Percentiles rank a stretch among this genome's conserved stretches.
phyloP scores from a whole-genome alignment of 2,329 filamentous ascomycete species.

The Aspergillus sp. region DNA sequence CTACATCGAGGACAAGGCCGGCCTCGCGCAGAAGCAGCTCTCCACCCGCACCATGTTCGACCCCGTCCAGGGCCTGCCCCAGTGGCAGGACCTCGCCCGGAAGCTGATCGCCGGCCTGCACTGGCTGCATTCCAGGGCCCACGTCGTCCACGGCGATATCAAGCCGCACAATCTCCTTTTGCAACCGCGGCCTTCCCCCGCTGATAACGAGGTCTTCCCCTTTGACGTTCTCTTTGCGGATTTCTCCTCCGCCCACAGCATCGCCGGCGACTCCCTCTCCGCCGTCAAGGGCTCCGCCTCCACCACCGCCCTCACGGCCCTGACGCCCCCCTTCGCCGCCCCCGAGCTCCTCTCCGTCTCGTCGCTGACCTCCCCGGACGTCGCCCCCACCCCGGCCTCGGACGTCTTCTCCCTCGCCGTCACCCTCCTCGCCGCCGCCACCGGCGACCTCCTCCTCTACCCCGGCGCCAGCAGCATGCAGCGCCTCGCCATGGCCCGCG shows the following conservation, averaged over 20 bases:
- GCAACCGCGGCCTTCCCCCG: conserved; percentile 15
- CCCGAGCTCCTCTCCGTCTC: conserved; percentile 42
- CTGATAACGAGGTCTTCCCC: conserved; percentile 24
- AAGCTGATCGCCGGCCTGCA: conserved; percentile 41
- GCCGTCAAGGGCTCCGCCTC: conserved; percentile 16
- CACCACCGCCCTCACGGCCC: conserved; percentile 33
- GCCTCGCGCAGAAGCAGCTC: conserved; percentile 25
- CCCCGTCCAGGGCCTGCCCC: conserved; percentile 40
- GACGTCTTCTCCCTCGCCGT: conserved; percentile 49
- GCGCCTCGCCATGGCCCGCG: conserved; percentile 43
- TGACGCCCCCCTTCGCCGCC: conserved; percentile 47
- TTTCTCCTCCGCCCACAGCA: conserved; percentile 42
- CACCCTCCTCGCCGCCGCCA: conserved; percentile 45
- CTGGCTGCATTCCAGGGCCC: conserved; percentile 44
- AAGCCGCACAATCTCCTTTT: conserved; percentile 49
- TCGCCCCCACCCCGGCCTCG: conserved; percentile 37
- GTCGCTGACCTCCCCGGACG: conserved; percentile 34
- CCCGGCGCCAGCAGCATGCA: conserved; percentile 39
- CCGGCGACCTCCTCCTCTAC: conserved; percentile 46
- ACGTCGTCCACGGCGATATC: conserved; percentile 49
- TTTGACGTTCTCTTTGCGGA: conserved; percentile 45
- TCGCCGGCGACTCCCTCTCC: conserved; percentile 4
- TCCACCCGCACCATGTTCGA: conserved; percentile 46
- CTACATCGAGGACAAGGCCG: conserved; percentile 40
- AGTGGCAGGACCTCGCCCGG: conserved; percentile 42